These are phyloP conservation scores for Colletotrichum liriopes DNA, from an alignment of 2,329 filamentous ascomycete genomes.

Conservation along the genomic window DNA sequence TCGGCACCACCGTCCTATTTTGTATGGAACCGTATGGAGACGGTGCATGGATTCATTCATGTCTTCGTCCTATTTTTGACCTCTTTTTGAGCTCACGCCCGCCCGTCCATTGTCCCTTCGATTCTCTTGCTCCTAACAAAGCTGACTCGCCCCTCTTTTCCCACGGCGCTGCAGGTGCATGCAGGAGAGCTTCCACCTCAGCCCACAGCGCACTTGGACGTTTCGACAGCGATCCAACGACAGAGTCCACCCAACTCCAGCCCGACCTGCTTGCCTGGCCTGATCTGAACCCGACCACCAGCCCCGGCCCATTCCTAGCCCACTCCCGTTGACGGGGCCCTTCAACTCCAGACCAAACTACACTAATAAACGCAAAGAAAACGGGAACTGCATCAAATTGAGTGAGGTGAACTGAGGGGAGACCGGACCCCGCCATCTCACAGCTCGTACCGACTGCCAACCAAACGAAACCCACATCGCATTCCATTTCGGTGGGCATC, in stretches of 20 bases:
- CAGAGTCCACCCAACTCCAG: slow-evolving; percentile 33
- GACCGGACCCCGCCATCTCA: slow-evolving; percentile 35
- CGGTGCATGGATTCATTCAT: slow-evolving; percentile 28
- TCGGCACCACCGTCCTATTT: slow-evolving; percentile 20
- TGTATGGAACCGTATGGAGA: slow-evolving; percentile 27
- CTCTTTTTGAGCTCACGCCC: slow-evolving; percentile 34
- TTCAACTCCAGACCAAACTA: slow-evolving; percentile 8
- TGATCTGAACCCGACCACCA: slow-evolving; percentile 29
- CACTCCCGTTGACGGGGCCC: slow-evolving; percentile 15
- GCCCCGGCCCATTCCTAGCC: background rate
- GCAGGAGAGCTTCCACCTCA: slow-evolving; percentile 26
- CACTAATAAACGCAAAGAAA: slow-evolving; percentile 7
- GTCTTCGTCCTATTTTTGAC: slow-evolving; percentile 37
- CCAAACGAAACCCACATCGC: slow-evolving; percentile 33
- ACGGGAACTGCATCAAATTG: slow-evolving; percentile 17
- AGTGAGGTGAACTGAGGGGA: slow-evolving; percentile 14
- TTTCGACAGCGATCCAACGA: slow-evolving; percentile 39
- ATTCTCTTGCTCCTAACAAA: slow-evolving; percentile 10
- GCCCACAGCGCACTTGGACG: slow-evolving; percentile 30
- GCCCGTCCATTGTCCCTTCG: slow-evolving; percentile 6
- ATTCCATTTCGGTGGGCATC: slow-evolving; percentile 35
- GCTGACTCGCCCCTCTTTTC: slow-evolving; percentile 41
- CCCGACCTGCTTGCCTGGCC: slow-evolving; percentile 24
- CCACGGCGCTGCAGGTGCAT: slow-evolving; percentile 38
- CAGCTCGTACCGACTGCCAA: slow-evolving; percentile 12